Conservation (phyloP, 106 monocot species). For the Ottelia alismoides region DNA sequence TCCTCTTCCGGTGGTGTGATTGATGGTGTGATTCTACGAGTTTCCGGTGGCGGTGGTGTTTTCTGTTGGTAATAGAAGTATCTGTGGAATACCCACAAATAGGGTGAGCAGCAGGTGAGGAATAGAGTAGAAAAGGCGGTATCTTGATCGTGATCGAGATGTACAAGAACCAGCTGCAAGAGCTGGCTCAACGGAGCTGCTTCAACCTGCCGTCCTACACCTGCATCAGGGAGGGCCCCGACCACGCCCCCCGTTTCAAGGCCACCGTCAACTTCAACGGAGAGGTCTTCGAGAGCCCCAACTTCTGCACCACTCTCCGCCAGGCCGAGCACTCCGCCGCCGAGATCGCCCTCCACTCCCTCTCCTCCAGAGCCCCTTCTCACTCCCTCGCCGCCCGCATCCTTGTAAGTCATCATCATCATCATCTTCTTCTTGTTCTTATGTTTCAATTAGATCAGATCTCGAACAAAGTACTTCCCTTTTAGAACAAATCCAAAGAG, state of each 20-base stretch:
- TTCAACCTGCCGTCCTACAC: slow-evolving; percentile 89
- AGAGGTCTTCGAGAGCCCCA: slow-evolving; percentile 70
- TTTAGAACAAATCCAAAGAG: too few species aligned
- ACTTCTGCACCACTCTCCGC: slow-evolving; percentile 82
- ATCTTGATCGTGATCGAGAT: too few species aligned
- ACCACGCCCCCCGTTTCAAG: slow-evolving; percentile 93
- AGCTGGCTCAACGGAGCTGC: slow-evolving; percentile 97
- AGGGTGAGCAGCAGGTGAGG: too few species aligned
- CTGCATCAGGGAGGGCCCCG: slow-evolving; percentile 79
- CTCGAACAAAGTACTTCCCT: not conserved
- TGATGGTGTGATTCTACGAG: too few species aligned
- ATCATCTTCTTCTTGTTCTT: not conserved
- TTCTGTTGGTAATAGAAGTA: too few species aligned
- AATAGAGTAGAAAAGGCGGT: too few species aligned
- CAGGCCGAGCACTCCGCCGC: slow-evolving; percentile 95
- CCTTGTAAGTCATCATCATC: slow-evolving; percentile 28
- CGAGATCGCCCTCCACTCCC: slow-evolving; percentile 66
- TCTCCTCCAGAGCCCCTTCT: slow-evolving; percentile 62
- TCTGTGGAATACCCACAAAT: too few species aligned
- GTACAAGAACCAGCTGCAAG: slow-evolving; percentile 99
- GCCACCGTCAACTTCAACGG: slow-evolving; percentile 88
- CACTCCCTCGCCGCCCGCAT: slow-evolving; percentile 84
- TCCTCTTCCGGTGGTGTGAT: too few species aligned
- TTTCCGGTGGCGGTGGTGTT: too few species aligned
- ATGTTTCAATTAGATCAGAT: not conserved